These are phyloP conservation scores for Alternaria rosae DNA, from an alignment of 2,329 filamentous ascomycete species.

Conservation along the genomic window DNA sequence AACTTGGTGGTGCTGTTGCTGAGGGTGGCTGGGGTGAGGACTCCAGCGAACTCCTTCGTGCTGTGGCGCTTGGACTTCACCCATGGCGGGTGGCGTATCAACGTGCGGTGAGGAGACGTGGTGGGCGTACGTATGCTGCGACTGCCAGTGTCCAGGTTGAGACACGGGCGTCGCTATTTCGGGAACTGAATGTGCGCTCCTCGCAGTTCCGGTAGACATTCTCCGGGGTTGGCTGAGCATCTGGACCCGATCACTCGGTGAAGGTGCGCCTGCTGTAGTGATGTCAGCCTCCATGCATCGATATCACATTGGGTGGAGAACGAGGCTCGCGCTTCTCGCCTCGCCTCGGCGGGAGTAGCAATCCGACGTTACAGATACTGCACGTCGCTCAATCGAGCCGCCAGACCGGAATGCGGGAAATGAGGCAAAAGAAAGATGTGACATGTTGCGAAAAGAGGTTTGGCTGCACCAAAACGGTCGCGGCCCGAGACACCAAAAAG, in stretches of 20 bases:
- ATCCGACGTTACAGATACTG: constrained; percentile 32
- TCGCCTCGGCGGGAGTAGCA: constrained; percentile 13
- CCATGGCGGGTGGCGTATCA: constrained; percentile 38
- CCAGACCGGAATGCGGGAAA: constrained; percentile 17
- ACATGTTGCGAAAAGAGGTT: constrained; percentile 27
- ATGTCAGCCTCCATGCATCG: constrained; percentile 29
- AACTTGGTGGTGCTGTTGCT: constrained; percentile 45
- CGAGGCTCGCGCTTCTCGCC: constrained; percentile 13
- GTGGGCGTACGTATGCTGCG: constrained; percentile 43
- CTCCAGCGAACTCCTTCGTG: constrained; percentile 46
- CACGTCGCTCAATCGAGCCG: constrained; percentile 35
- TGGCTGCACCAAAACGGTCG: constrained; percentile 34
- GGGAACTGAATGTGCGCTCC: constrained; percentile 48
- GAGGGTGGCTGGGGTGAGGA: constrained; percentile 41
- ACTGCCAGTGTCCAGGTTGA: constrained; percentile 48
- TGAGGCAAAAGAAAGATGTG: constrained; percentile 17
- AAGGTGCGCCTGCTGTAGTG: constrained; percentile 40
- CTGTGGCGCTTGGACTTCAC: constrained; percentile 38
- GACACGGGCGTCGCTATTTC: constrained; percentile 48
- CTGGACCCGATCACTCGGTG: constrained; percentile 50
- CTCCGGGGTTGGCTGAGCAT: constrained; percentile 50
- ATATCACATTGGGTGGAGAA: constrained; percentile 25
- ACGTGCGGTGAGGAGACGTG: constrained; percentile 48
- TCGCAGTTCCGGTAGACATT: constrained; percentile 48
- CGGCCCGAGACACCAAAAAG: constrained; percentile 39